Base-by-base conservation (phyloP, 805 yeast genomes). In the Lachancea quebecensis region DNA sequence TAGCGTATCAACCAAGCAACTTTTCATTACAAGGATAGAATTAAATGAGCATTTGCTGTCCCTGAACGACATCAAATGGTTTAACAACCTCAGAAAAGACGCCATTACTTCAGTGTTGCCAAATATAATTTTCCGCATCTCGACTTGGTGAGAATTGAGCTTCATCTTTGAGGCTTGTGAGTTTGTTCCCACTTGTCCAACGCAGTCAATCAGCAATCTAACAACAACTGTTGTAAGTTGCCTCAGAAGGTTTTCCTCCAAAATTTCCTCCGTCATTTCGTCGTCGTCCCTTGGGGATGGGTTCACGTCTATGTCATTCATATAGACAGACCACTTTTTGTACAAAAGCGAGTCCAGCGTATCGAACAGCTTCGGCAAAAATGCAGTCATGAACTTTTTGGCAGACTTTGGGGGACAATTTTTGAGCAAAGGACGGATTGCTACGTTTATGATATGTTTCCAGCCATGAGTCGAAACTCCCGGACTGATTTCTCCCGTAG, bases 381-480 rank as follows among this genome's bases (percentile, higher is more conserved):
- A 78, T 46, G 80, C 84, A 11, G 75, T 62, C 84, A 90, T 78
- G 57, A 91, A 93, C 2, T 74, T 67, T 35, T 75, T 77, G 36
- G 85, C 79, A 57, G 72, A 77, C 36, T 74, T 75, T 1, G 75
- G 71, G 1, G 99, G 99, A 64, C 99, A 93, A 60, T 87, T 85
- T 56, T 87, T 84, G 37, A 93, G 78, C 8, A 89, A 83, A 46
- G 87, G 85, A 53, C 98, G 75, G 43, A 93, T 74, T 45, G 93
- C 93, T 38, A 91, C 76, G 53, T 91, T 90, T 37, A 91, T 81
- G 82, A 93, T 85, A 60, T 95, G 99, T 52, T 95, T 84, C 99
- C 99, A 93, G 21, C 95, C 86, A 65, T 93, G 98, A 35, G 88
- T 72, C 0, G 98, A 87, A 15, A 93, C 82, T 14, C 99, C 99